Evolutionary conservation across 305 asterid species (phyloP).

Genomic region (Solanum chacoense): DNA sequence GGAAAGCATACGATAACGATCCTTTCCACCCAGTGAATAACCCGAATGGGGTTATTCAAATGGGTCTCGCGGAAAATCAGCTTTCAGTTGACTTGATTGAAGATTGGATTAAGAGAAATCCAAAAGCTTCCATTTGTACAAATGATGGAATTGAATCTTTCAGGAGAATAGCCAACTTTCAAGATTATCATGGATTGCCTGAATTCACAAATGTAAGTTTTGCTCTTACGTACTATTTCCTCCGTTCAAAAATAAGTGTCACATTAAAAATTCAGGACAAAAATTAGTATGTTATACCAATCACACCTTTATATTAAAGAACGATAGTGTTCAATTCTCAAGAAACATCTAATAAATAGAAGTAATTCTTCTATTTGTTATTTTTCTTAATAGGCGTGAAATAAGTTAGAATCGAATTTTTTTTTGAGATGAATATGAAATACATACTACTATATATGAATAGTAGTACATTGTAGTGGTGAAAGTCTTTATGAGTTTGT

Average conservation of each 20-base stretch:
- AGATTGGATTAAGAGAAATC: constrained; percentile 59
- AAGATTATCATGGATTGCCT: constrained; percentile 85
- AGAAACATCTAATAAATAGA: neutral
- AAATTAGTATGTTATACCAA: neutral
- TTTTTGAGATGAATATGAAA: neutral
- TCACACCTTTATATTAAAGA: neutral
- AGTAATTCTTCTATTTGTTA: neutral
- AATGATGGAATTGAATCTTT: constrained; percentile 46
- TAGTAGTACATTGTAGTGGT: neutral
- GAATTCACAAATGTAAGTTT: constrained; percentile 42
- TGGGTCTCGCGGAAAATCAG: constrained; percentile 95
- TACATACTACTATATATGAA: neutral
- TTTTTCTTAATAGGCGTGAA: neutral
- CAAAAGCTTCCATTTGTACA: constrained; percentile 59
- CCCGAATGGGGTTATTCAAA: constrained; percentile 66
- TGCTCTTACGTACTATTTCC: neutral
- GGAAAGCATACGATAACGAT: constrained; percentile 69
- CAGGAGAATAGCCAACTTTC: constrained; percentile 45
- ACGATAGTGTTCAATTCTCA: neutral
- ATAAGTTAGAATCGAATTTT: neutral
- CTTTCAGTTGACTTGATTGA: constrained; percentile 39
- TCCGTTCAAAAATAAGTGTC: neutral
- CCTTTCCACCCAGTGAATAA: constrained; percentile 50
- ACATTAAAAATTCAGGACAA: neutral
- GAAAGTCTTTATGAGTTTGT: neutral